phyloP scores from a whole-genome alignment of 129 eudicot genomes.

The Centrapalus pauciflorus region DNA sequence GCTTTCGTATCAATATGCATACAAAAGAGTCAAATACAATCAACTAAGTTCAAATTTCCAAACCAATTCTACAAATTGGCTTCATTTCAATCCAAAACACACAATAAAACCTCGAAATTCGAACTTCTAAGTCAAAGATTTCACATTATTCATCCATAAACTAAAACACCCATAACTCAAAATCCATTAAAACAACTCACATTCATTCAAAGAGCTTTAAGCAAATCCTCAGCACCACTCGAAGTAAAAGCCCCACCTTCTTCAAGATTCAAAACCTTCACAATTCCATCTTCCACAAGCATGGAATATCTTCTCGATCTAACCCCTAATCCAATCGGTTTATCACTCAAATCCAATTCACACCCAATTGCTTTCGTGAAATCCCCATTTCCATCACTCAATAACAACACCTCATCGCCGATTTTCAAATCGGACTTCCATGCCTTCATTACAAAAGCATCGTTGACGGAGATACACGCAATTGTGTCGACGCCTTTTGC shows the following conservation, averaged over 20 bases:
- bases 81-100: neutral
- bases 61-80: neutral
- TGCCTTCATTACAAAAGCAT: conserved; percentile 73
- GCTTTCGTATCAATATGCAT: neutral
- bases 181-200: conserved; percentile 7
- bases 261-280: conserved; percentile 76
- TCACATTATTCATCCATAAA: conserved; percentile 5
- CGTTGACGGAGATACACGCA: conserved; percentile 65
- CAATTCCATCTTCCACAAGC: conserved; percentile 79
- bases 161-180: neutral
- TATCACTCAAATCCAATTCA: conserved; percentile 80
- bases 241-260: conserved; percentile 81
- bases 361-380: conserved; percentile 72
- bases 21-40: neutral
- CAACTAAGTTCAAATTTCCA: neutral
- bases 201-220: conserved; percentile 46
- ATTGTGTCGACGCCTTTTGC: conserved; percentile 57
- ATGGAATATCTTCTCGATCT: conserved; percentile 73
- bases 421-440: conserved; percentile 51
- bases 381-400: conserved; percentile 77
- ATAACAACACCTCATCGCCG: conserved; percentile 47
- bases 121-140: neutral
- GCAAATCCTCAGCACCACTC: conserved; percentile 90
- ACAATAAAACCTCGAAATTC: neutral
- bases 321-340: conserved; percentile 74